These are phyloP conservation scores for Lachnellula suecica DNA, from an alignment of 2,329 filamentous ascomycete species.

Conservation along the genomic window DNA sequence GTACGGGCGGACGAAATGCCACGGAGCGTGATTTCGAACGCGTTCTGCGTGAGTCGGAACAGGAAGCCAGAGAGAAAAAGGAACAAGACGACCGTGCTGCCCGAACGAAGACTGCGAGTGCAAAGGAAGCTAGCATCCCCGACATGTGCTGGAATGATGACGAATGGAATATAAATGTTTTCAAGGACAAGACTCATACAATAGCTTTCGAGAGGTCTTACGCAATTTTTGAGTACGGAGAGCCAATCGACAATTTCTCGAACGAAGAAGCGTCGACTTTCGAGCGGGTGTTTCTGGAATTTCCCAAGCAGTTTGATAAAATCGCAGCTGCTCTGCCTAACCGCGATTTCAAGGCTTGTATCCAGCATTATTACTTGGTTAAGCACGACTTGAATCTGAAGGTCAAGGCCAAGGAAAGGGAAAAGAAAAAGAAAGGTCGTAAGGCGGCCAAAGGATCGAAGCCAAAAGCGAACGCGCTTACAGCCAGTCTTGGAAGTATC, in stretches of 20 bases:
- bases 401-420: slow-evolving; percentile 60
- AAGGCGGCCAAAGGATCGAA: slow-evolving; percentile 48
- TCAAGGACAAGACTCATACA: slow-evolving; percentile 64
- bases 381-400: slow-evolving; percentile 76
- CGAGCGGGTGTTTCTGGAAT: slow-evolving; percentile 72
- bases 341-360: slow-evolving; percentile 75
- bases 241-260: slow-evolving; percentile 73
- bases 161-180: slow-evolving; percentile 57
- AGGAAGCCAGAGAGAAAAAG: slow-evolving; percentile 67
- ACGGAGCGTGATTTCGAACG: slow-evolving; percentile 74
- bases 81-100: slow-evolving; percentile 65
- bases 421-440: slow-evolving; percentile 50
- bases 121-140: slow-evolving; percentile 75
- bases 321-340: slow-evolving; percentile 67
- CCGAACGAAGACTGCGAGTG: slow-evolving; percentile 69
- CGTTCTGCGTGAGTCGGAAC: slow-evolving; percentile 69
- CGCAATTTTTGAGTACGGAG: slow-evolving; percentile 68
- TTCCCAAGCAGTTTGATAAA: slow-evolving; percentile 79
- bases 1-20: slow-evolving; percentile 54
- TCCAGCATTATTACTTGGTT: slow-evolving; percentile 83
- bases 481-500: slow-evolving; percentile 63
- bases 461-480: slow-evolving; percentile 61
- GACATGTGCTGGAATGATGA: slow-evolving; percentile 65
- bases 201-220: slow-evolving; percentile 67
- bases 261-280: slow-evolving; percentile 69